phyloP scores from a whole-genome alignment of 2,329 filamentous ascomycete species.

The Colletotrichum coccodes region DNA sequence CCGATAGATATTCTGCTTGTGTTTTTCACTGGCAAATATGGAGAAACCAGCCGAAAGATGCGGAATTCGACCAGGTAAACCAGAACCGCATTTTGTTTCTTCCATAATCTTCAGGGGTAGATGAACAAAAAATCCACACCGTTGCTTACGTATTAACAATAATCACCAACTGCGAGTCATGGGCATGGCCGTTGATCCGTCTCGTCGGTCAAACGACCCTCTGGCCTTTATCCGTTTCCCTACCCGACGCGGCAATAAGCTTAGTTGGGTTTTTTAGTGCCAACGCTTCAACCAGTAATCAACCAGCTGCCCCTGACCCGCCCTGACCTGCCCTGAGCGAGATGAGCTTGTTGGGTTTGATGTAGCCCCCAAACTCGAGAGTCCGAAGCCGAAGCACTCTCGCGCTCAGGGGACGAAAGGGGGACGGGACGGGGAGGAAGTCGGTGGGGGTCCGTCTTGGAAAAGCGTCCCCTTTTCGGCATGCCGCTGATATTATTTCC shows the following conservation, averaged over 20 bases:
- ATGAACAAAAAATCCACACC: no score
- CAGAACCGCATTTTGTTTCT: no score
- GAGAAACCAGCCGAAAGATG: no score
- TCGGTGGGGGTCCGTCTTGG: no score
- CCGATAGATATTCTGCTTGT: not conserved
- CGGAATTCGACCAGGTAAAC: no score
- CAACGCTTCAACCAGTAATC: not conserved
- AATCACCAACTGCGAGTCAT: slow-evolving; percentile 21
- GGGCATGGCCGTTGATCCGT: not conserved
- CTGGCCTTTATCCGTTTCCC: not conserved
- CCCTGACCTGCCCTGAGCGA: not conserved
- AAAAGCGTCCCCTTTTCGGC: not conserved
- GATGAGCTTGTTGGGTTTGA: not conserved
- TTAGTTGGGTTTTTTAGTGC: not conserved
- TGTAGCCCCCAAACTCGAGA: not conserved
- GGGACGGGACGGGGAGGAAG: not conserved
- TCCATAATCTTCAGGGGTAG: no score
- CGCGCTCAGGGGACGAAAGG: not conserved
- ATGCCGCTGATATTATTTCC: not conserved
- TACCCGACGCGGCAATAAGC: not conserved
- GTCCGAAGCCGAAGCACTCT: no score
- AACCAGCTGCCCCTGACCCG: slow-evolving; percentile 4
- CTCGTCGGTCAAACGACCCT: slow-evolving; percentile 5
- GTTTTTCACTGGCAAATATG: no score
- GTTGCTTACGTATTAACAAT: no score